These are phyloP conservation scores for Rhodotorula kratochvilovae DNA, from an alignment of 768 basidiomycete genomes.

Conservation along the genomic window DNA sequence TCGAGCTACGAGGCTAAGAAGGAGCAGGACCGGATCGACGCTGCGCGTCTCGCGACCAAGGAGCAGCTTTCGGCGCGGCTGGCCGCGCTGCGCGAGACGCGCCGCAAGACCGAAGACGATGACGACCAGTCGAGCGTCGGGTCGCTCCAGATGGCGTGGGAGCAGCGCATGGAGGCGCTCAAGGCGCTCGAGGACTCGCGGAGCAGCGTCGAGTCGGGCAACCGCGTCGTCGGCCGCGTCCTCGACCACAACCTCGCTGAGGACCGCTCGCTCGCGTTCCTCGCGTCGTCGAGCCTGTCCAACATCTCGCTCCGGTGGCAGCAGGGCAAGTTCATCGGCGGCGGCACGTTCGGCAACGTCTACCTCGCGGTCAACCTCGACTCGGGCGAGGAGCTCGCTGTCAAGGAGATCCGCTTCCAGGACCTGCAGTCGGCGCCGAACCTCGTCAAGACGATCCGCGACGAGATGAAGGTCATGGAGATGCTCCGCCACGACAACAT, in stretches of 20 bases:
- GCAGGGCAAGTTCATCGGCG: conserved; percentile 94
- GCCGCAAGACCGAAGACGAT: conserved; percentile 15
- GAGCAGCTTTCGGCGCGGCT: conserved; percentile 38
- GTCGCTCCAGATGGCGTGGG: conserved; percentile 30
- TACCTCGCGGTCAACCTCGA: conserved; percentile 96
- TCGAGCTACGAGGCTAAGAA: conserved; percentile 79
- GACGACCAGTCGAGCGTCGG: conserved; percentile 27
- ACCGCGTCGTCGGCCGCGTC: conserved; percentile 79
- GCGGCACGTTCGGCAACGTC: conserved; percentile 99
- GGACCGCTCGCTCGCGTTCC: conserved; percentile 85
- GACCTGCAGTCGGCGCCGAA: conserved; percentile 82
- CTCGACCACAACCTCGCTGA: conserved; percentile 89
- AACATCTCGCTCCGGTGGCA: conserved; percentile 97
- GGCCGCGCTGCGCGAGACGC: conserved; percentile 22
- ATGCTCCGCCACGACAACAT: conserved; percentile 96
- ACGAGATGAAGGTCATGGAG: conserved; percentile 96
- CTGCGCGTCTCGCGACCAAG: conserved; percentile 46
- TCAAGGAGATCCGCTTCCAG: conserved; percentile 97
- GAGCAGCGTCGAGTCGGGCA: conserved; percentile 60
- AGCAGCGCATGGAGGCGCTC: conserved; percentile 58
- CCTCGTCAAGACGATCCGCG: conserved; percentile 85
- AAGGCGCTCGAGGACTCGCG: conserved; percentile 64
- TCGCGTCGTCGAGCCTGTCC: conserved; percentile 81
- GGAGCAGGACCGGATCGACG: conserved; percentile 80
- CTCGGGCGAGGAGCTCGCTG: conserved; percentile 92